These are phyloP conservation scores for Malus asiatica DNA, from an alignment of 306 rosid genomes.

Conservation along the genomic window DNA sequence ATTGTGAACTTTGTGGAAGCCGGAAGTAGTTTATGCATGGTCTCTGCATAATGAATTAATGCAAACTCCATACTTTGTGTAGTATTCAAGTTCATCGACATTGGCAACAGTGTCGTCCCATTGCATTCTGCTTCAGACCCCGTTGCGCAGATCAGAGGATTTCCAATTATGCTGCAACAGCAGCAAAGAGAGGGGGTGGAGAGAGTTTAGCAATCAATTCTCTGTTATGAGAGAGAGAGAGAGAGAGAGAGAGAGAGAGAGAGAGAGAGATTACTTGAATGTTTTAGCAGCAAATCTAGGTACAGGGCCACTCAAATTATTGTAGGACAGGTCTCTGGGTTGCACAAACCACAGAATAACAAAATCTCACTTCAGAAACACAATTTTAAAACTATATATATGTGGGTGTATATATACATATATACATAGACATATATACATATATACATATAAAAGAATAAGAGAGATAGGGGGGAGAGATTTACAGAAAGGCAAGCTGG, in stretches of 20 bases:
- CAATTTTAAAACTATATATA: background rate
- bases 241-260: background rate
- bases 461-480: slow-evolving; percentile 25
- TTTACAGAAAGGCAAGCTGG: slow-evolving; percentile 80
- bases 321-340: slow-evolving; percentile 83
- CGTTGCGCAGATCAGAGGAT: slow-evolving; percentile 73
- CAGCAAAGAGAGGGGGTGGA: background rate
- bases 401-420: too few relatives aligned
- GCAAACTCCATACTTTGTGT: slow-evolving; percentile 45
- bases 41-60: background rate
- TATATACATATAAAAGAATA: background rate
- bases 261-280: slow-evolving; percentile 53
- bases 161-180: slow-evolving; percentile 76
- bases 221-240: background rate
- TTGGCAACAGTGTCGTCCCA: slow-evolving; percentile 73
- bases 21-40: background rate
- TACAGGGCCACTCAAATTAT: slow-evolving; percentile 79
- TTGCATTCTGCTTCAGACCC: slow-evolving; percentile 78
- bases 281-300: slow-evolving; percentile 90
- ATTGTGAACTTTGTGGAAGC: background rate
- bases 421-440: too few relatives aligned
- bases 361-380: slow-evolving; percentile 23
- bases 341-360: slow-evolving; percentile 21
- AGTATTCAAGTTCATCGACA: slow-evolving; percentile 79
- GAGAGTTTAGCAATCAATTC: background rate